Percentiles rank a stretch among this genome's conserved stretches.
Conservation (phyloP, 1,284 basidiomycete species). For the Inonotus obliquus region DNA sequence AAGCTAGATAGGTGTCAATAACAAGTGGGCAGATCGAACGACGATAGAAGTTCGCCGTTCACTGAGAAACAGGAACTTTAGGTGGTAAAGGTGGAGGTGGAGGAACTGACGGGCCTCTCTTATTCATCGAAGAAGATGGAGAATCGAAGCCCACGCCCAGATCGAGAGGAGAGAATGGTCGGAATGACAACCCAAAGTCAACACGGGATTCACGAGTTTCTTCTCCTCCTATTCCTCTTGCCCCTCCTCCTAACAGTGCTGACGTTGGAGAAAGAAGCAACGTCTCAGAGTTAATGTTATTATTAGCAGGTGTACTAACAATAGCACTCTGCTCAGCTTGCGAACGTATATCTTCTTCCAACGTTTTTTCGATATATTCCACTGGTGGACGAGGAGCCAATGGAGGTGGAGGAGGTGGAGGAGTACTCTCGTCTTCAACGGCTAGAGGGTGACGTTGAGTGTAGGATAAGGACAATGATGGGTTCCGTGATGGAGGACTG, state of each 20-base stretch:
- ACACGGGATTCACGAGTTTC: slow-evolving; percentile 4
- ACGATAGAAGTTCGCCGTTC: too few relatives aligned
- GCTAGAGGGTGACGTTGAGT: slow-evolving; percentile 7
- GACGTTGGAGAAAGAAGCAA: background rate
- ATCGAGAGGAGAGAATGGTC: slow-evolving; percentile 26
- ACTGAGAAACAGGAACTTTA: slow-evolving; percentile 17
- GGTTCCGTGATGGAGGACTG: background rate
- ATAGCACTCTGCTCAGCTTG: slow-evolving; percentile 24
- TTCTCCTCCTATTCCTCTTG: too few relatives aligned
- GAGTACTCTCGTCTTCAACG: background rate
- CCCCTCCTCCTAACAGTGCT: background rate
- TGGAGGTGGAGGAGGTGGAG: slow-evolving; percentile 40
- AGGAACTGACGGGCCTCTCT: slow-evolving; percentile 11
- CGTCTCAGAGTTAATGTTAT: background rate
- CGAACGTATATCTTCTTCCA: slow-evolving; percentile 56
- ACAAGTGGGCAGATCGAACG: too few relatives aligned
- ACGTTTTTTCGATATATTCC: slow-evolving; percentile 74
- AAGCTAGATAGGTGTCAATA: too few relatives aligned
- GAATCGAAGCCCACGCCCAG: slow-evolving; percentile 20
- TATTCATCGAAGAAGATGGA: background rate
- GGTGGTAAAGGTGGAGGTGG: slow-evolving; percentile 26
- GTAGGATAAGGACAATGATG: slow-evolving; percentile 1
- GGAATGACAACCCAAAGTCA: slow-evolving; percentile 24
- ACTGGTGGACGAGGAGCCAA: slow-evolving; percentile 67
- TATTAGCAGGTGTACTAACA: background rate